phyloP scores from a whole-genome alignment of 768 basidiomycete genomes.

The Exidia glandulosa region DNA sequence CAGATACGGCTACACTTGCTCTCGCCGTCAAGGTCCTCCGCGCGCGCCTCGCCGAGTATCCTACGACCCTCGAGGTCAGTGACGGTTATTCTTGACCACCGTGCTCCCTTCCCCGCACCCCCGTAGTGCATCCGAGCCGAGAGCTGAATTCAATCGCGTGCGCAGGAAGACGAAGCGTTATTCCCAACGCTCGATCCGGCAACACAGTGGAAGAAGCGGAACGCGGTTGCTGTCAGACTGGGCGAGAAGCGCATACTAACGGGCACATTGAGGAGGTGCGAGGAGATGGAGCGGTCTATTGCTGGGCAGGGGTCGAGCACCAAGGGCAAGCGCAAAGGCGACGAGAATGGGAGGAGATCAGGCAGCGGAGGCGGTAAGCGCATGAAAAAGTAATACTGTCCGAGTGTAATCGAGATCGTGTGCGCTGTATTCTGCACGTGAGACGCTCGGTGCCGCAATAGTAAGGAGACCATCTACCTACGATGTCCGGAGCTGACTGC shows the following conservation, averaged over 20 bases:
- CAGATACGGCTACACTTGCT: constrained; percentile 35
- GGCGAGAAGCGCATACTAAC: constrained; percentile 69
- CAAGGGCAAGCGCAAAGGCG: neutral
- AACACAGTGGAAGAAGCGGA: constrained; percentile 28
- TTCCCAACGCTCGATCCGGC: neutral
- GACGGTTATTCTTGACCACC: neutral
- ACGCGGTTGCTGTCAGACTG: constrained; percentile 62
- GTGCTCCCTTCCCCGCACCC: too few relatives aligned
- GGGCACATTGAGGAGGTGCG: constrained; percentile 11
- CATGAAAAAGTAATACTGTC: neutral
- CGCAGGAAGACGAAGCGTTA: constrained; percentile 40
- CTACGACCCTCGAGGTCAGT: constrained; percentile 47
- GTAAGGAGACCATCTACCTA: too few relatives aligned
- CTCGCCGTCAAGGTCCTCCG: constrained; percentile 40
- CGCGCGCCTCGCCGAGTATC: constrained; percentile 43
- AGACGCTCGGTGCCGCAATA: too few relatives aligned
- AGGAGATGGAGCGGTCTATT: neutral
- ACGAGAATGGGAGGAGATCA: neutral
- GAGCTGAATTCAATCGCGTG: neutral
- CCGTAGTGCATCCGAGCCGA: too few relatives aligned
- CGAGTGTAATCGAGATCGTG: too few relatives aligned
- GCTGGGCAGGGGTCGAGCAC: neutral
- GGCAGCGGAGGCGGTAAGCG: neutral
- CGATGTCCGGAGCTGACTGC: too few relatives aligned
- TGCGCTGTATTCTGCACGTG: too few relatives aligned